These are phyloP conservation scores for Elongisporangium prolatum DNA, from an alignment of 352 stramenopile genomes.

Conservation along the genomic window DNA sequence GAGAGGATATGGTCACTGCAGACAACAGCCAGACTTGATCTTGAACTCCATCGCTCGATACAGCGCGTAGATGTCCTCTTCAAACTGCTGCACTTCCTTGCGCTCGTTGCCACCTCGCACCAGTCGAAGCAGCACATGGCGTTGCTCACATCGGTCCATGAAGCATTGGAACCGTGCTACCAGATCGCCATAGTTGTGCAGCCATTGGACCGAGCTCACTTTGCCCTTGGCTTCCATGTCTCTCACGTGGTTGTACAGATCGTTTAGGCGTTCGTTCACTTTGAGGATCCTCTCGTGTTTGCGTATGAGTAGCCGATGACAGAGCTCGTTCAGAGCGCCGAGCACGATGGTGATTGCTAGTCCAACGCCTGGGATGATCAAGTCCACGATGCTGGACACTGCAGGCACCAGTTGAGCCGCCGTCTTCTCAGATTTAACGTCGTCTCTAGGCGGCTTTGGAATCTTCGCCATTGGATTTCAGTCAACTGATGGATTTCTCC, in stretches of 20 bases:
- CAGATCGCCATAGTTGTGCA: slow-evolving; percentile 6
- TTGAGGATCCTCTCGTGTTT: slow-evolving; percentile 6
- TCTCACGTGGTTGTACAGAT: slow-evolving; percentile 6
- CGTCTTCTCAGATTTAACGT: not conserved
- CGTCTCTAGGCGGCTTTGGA: not conserved
- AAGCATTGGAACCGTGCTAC: slow-evolving; percentile 10
- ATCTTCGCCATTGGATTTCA: not conserved
- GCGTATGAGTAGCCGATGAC: slow-evolving; percentile 11
- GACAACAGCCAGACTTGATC: slow-evolving; percentile 2
- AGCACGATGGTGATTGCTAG: slow-evolving; percentile 10
- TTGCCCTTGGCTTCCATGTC: slow-evolving; percentile 7
- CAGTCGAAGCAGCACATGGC: slow-evolving; percentile 4
- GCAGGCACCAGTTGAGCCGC: not conserved
- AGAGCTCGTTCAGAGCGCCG: slow-evolving; percentile 8
- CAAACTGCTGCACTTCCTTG: slow-evolving; percentile 6
- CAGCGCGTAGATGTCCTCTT: slow-evolving; percentile 12
- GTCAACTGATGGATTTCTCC: not conserved
- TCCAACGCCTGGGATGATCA: slow-evolving; percentile 9
- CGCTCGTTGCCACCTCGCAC: slow-evolving; percentile 6
- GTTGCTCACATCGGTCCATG: slow-evolving; percentile 10
- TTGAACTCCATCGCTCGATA: slow-evolving; percentile 14
- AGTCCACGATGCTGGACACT: slow-evolving; percentile 7
- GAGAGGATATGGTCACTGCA: slow-evolving; percentile 5
- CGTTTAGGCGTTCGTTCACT: slow-evolving; percentile 6
- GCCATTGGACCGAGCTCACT: slow-evolving; percentile 7